Evolutionary conservation across 805 yeast species (phyloP).

Genomic region (Hyphopichia homilentoma): DNA sequence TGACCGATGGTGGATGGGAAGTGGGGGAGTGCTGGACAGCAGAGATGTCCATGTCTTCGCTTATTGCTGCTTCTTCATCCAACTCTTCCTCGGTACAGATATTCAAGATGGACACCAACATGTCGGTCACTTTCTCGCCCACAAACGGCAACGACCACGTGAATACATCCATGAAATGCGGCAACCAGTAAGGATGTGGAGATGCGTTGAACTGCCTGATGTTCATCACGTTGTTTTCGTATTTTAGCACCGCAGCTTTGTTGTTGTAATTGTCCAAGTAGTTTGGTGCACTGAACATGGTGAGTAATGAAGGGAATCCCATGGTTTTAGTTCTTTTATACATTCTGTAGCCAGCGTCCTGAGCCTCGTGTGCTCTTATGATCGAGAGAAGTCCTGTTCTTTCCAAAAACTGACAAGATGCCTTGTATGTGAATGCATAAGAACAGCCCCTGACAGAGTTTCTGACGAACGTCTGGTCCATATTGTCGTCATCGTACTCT

Average conservation of each 20-base stretch:
- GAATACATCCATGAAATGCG: slow-evolving; percentile 95
- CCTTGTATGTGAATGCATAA: slow-evolving; percentile 79
- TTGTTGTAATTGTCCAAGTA: slow-evolving; percentile 89
- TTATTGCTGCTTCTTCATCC: slow-evolving; percentile 62
- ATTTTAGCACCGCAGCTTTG: slow-evolving; percentile 92
- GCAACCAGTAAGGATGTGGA: slow-evolving; percentile 96
- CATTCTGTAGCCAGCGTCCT: slow-evolving; percentile 95
- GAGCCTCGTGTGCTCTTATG: slow-evolving; percentile 96
- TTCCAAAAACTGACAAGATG: slow-evolving; percentile 75
- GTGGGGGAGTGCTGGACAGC: slow-evolving; percentile 5
- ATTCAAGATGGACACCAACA: slow-evolving; percentile 83
- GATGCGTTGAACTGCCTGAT: slow-evolving; percentile 89
- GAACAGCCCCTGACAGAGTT: slow-evolving; percentile 90
- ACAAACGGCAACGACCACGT: slow-evolving; percentile 98
- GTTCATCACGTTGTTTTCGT: slow-evolving; percentile 89
- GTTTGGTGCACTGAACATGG: slow-evolving; percentile 94
- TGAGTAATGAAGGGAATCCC: slow-evolving; percentile 86
- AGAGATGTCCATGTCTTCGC: slow-evolving; percentile 15
- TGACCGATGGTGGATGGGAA: slow-evolving; percentile 1
- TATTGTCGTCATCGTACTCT: slow-evolving; percentile 54
- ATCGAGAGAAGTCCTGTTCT: slow-evolving; percentile 76
- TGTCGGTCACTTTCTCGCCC: slow-evolving; percentile 93
- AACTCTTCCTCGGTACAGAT: slow-evolving; percentile 95
- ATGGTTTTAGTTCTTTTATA: slow-evolving; percentile 78
- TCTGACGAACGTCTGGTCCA: slow-evolving; percentile 50